Evolutionary conservation across 805 yeast genomes (phyloP).

Genomic region (Hanseniaspora clermontiae): DNA sequence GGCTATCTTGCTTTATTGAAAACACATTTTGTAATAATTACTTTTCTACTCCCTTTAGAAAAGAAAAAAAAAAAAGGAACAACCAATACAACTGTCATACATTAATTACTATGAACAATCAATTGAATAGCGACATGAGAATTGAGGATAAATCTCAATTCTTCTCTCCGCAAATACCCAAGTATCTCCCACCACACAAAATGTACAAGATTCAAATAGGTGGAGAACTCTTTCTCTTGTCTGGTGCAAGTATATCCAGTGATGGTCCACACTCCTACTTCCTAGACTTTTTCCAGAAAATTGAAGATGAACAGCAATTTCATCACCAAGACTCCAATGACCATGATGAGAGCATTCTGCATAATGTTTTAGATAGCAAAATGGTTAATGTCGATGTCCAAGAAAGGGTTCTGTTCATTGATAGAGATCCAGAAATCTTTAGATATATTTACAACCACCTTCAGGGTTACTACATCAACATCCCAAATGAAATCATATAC

Average conservation of each 20-base stretch:
- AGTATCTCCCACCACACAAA: slow-evolving; percentile 51
- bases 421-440: slow-evolving; percentile 61
- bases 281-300: slow-evolving; percentile 49
- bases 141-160: not conserved
- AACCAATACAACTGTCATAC: too few species aligned
- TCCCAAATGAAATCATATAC: slow-evolving; percentile 49
- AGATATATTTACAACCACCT: slow-evolving; percentile 55
- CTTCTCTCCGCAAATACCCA: slow-evolving; percentile 36
- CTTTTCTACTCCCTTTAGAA: too few species aligned
- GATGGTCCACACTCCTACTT: slow-evolving; percentile 76
- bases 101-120: not conserved
- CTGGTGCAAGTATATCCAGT: slow-evolving; percentile 75
- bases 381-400: slow-evolving; percentile 15
- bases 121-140: not conserved
- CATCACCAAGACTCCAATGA: not conserved
- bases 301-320: slow-evolving; percentile 20
- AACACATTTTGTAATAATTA: too few species aligned
- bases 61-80: too few species aligned
- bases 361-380: not conserved
- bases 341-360: not conserved
- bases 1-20: not conserved
- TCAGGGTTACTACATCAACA: slow-evolving; percentile 62
- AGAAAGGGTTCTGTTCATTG: slow-evolving; percentile 44
- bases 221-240: slow-evolving; percentile 37
- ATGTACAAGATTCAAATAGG: slow-evolving; percentile 66